Evolutionary conservation across 805 yeast species (phyloP), one percentile per base, ranked within the genome.

Genomic region (Schwanniomyces vanrijiae): DNA sequence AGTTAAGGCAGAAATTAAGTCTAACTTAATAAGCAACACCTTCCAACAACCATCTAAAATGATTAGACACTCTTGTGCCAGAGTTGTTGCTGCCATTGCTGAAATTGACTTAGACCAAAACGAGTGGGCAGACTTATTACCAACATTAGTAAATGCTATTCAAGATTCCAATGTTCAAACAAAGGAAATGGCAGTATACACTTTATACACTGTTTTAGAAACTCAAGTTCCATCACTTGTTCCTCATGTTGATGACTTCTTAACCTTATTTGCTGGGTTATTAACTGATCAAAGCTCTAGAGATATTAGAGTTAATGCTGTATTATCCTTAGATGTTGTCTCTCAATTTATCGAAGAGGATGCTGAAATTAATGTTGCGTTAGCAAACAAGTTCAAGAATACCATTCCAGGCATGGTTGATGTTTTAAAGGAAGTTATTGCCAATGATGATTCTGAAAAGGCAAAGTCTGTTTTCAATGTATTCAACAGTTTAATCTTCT

Each of bases 1-100:
- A 6, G 62, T 79, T 45, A 83, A 84, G 68, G 72, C 75, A 37
- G 77, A 77, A 47, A 83, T 94, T 63, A 83, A 88, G 63, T 74
- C 75, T 29, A 76, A 92, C 24, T 68, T 92, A 57, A 77, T 92
- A 56, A 76, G 80, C 56, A 76, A 83, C 54, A 83, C 95, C 28
- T 82, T 90, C 66, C 86, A 85, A 66, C 78, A 81, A 54, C 70
- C 76, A 47, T 77, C 83, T 49, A 74, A 78, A 58, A 73, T 81
- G 47, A 85, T 90, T 51, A 83, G 97, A 68, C 98, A 94, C 71
- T 83, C 95, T 18, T 78, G 86, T 46, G 91, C 98, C 20, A 83
- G 97, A 67, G 88, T 91, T 48, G 83, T 94, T 57, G 84, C 97
- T 24, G 84, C 90, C 39, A 88, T 94, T 62, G 96, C 89, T 34